A percentile compares a stretch with the other conserved stretches of the same genome.
Conservation (phyloP, 1,284 basidiomycete species). For the Malassezia globosa region DNA sequence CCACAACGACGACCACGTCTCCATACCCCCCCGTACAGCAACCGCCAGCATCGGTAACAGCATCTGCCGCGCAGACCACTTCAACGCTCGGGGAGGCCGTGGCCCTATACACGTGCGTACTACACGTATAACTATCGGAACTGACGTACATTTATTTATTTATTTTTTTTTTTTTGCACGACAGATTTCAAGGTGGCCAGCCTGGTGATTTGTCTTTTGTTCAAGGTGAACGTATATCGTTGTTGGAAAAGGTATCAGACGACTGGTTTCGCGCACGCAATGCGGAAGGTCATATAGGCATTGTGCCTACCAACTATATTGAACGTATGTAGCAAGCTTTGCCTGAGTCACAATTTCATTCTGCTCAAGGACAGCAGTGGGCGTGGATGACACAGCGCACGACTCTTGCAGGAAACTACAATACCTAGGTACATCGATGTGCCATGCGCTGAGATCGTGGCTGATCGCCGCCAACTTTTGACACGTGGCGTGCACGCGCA, state of each 20-base stretch:
- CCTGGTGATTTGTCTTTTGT: conserved; percentile 25
- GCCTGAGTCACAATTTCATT: too few species aligned
- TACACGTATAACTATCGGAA: too few species aligned
- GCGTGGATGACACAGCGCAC: neutral
- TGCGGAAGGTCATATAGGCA: conserved; percentile 21
- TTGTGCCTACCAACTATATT: conserved; percentile 33
- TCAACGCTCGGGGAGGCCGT: conserved; percentile 6
- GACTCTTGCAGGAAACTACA: too few species aligned
- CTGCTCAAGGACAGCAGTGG: neutral
- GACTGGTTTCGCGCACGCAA: conserved; percentile 34
- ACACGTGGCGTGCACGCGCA: neutral
- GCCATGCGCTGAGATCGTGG: too few species aligned
- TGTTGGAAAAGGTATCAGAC: conserved; percentile 28
- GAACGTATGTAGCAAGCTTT: neutral
- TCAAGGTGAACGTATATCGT: conserved; percentile 24
- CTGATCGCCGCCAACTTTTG: too few species aligned
- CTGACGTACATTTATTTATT: too few species aligned
- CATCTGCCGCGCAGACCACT: neutral
- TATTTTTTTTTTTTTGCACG: neutral
- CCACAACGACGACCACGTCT: neutral
- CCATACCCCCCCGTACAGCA: neutral
- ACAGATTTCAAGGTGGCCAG: conserved; percentile 20
- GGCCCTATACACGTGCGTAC: conserved; percentile 17
- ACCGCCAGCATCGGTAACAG: neutral
- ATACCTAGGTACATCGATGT: too few species aligned